phyloP scores from a whole-genome alignment of 108 stramenopile species.

The Nannochloropsis gaditana region DNA sequence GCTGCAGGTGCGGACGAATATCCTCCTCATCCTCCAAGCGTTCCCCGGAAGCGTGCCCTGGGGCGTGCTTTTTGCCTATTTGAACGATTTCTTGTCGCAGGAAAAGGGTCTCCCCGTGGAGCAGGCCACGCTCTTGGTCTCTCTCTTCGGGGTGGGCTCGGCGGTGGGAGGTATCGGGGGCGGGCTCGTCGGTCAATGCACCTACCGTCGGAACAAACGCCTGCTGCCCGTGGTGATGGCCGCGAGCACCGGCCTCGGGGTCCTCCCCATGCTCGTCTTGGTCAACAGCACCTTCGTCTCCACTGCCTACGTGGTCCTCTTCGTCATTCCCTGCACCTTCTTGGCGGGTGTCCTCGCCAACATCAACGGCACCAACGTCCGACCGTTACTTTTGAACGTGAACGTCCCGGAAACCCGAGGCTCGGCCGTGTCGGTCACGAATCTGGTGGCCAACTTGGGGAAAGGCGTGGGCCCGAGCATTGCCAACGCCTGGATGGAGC shows the following conservation, averaged over 20 bases:
- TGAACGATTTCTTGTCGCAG: slow-evolving; percentile 23
- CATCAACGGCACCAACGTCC: not conserved
- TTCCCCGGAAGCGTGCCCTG: slow-evolving; percentile 9
- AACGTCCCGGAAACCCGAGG: slow-evolving; percentile 13
- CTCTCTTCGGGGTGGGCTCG: slow-evolving; percentile 8
- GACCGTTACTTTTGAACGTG: slow-evolving; percentile 11
- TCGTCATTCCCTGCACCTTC: slow-evolving; percentile 1
- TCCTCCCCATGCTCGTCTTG: not conserved
- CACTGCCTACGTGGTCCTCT: not conserved
- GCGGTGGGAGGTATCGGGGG: slow-evolving; percentile 1
- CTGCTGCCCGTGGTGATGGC: not conserved
- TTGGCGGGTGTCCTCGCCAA: slow-evolving; percentile 15
- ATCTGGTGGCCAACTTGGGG: slow-evolving; percentile 6
- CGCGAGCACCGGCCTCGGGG: not conserved
- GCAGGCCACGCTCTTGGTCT: slow-evolving; percentile 5
- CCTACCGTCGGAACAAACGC: not conserved
- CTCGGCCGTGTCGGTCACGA: not conserved
- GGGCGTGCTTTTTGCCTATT: slow-evolving; percentile 7
- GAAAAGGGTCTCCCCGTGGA: not conserved
- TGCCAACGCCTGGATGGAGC: not conserved
- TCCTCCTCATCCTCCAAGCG: not conserved
- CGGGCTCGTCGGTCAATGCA: not conserved
- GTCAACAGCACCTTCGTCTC: not conserved
- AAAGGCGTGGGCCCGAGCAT: not conserved
- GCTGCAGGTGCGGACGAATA: not conserved